Percentiles rank a stretch among this genome's conserved stretches.
Conservation (phyloP, 176 grass and related monocot species). For the Triticum timopheevii region DNA sequence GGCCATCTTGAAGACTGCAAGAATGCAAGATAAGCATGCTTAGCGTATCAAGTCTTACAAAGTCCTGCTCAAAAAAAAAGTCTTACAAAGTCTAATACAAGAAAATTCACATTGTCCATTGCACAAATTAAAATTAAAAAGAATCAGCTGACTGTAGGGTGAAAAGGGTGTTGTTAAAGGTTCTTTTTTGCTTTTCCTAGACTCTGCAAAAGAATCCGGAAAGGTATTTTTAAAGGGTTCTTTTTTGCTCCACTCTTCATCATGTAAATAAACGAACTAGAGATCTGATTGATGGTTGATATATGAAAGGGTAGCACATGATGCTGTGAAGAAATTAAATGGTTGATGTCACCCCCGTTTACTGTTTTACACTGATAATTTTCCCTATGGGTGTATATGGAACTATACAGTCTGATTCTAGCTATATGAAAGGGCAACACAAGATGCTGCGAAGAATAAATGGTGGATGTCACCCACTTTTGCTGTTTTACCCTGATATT, state of each 20-base stretch:
- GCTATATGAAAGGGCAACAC: neutral
- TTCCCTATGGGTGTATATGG: neutral
- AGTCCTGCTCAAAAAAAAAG: neutral
- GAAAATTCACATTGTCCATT: constrained; percentile 6
- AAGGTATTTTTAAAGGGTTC: neutral
- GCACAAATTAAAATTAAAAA: neutral
- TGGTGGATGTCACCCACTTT: neutral
- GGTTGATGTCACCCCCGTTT: neutral
- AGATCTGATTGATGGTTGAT: neutral
- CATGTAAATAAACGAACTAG: neutral
- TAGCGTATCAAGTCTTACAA: neutral
- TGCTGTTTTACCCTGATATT: neutral
- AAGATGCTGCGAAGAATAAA: neutral
- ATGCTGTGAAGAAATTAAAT: neutral
- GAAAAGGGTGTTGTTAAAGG: neutral
- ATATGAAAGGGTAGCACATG: neutral
- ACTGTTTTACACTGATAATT: neutral
- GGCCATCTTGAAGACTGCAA: constrained; percentile 49
- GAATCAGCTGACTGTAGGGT: neutral
- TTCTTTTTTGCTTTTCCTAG: neutral
- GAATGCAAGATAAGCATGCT: constrained; percentile 12
- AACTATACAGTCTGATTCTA: constrained; percentile 4
- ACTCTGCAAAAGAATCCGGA: neutral
- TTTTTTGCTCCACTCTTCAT: neutral
- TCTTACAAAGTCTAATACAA: neutral